Evolutionary conservation across 768 basidiomycete species (phyloP).

Genomic region (Gautieria morchelliformis): DNA sequence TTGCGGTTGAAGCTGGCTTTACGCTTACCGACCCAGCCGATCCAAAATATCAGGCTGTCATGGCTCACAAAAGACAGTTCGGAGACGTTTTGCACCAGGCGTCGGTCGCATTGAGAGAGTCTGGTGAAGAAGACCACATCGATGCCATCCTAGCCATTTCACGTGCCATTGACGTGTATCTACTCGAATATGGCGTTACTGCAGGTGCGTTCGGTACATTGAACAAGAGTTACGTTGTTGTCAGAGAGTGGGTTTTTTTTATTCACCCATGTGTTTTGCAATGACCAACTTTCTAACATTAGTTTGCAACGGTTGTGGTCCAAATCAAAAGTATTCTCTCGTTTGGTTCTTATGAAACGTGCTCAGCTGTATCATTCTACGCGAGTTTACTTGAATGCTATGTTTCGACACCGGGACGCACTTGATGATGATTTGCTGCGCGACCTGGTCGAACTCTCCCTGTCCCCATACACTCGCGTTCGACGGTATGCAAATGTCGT

Average conservation of each 20-base stretch:
- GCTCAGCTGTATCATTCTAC: slow-evolving; percentile 72
- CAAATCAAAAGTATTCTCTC: slow-evolving; percentile 66
- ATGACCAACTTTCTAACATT: neutral
- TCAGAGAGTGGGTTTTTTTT: slow-evolving; percentile 43
- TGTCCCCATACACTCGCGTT: slow-evolving; percentile 73
- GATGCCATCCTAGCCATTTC: slow-evolving; percentile 73
- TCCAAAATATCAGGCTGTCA: slow-evolving; percentile 59
- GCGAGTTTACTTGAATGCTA: slow-evolving; percentile 65
- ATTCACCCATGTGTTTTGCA: neutral
- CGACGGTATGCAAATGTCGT: slow-evolving; percentile 39
- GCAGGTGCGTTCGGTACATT: slow-evolving; percentile 48
- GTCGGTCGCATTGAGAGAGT: slow-evolving; percentile 51
- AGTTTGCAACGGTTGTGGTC: slow-evolving; percentile 60
- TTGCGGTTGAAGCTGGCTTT: slow-evolving; percentile 68
- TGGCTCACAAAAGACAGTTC: slow-evolving; percentile 48
- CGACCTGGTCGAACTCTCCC: slow-evolving; percentile 63
- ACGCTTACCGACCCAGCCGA: slow-evolving; percentile 65
- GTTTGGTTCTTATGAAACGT: slow-evolving; percentile 65
- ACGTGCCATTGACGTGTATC: slow-evolving; percentile 64
- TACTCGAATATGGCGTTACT: slow-evolving; percentile 62
- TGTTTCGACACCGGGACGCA: slow-evolving; percentile 63
- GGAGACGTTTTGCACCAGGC: slow-evolving; percentile 62
- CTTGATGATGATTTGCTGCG: slow-evolving; percentile 63
- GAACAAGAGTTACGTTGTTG: slow-evolving; percentile 58
- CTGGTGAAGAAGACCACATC: slow-evolving; percentile 70